These are phyloP conservation scores for Paecilomyces niveus DNA, from an alignment of 2,329 filamentous ascomycete genomes.

Conservation along the genomic window DNA sequence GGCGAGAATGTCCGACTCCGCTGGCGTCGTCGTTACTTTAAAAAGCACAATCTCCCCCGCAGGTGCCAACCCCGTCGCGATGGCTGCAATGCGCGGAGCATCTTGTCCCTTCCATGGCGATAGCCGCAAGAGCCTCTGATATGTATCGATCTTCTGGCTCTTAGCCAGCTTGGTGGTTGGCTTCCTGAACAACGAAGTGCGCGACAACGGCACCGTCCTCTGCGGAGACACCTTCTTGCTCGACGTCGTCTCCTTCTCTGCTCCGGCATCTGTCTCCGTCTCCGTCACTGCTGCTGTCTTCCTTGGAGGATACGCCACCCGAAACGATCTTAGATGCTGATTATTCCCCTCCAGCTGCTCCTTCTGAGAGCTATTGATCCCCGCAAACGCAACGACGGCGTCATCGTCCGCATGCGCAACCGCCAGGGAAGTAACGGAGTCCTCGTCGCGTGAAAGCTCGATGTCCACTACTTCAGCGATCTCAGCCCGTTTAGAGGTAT, in stretches of 20 bases:
- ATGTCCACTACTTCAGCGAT: constrained; percentile 63
- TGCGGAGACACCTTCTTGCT: constrained; percentile 16
- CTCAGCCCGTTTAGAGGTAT: constrained; percentile 58
- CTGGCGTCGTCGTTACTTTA: constrained; percentile 53
- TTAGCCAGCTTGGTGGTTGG: constrained; percentile 16
- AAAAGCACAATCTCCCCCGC: constrained; percentile 76
- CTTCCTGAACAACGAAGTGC: constrained; percentile 45
- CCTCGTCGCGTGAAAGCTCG: constrained; percentile 74
- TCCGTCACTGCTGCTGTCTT: constrained; percentile 22
- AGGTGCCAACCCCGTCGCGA: constrained; percentile 69
- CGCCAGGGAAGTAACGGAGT: constrained; percentile 78
- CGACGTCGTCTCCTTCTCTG: constrained; percentile 13
- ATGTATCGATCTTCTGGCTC: constrained; percentile 47
- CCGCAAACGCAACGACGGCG: constrained; percentile 57
- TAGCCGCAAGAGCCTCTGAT: constrained; percentile 52
- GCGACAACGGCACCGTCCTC: constrained; percentile 40
- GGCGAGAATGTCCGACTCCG: constrained; percentile 46
- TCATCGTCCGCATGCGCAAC: constrained; percentile 54
- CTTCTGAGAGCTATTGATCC: constrained; percentile 72
- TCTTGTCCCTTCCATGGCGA: constrained; percentile 48
- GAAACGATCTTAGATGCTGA: constrained; percentile 73
- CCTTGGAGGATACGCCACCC: constrained; percentile 49
- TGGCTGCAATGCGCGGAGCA: constrained; percentile 62
- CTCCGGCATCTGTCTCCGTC: constrained; percentile 1
- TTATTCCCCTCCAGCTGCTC: constrained; percentile 72